These are phyloP conservation scores for Schizochytrium sp. DNA, from an alignment of 108 stramenopile genomes.

Conservation along the genomic window DNA sequence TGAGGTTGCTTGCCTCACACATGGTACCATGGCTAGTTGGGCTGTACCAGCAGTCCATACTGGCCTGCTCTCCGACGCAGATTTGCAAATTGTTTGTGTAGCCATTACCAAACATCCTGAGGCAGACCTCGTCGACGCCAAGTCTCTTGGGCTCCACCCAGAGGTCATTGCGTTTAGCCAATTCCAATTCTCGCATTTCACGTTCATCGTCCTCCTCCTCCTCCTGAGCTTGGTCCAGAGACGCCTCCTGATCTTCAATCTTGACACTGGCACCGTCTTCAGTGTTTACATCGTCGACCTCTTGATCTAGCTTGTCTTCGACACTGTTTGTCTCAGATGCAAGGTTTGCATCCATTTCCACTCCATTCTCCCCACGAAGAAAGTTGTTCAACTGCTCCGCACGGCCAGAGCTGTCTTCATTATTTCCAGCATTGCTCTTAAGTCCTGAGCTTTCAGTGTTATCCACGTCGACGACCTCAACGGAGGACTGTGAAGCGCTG, in stretches of 20 bases:
- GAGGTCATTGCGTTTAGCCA: slow-evolving; percentile 10
- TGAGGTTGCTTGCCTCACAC: slow-evolving; percentile 23
- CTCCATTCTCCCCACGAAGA: too few relatives aligned
- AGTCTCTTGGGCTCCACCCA: slow-evolving; percentile 36
- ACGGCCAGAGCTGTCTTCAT: too few relatives aligned
- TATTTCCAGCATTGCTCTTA: too few relatives aligned
- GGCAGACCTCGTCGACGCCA: slow-evolving; percentile 38
- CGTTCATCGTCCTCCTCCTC: slow-evolving; percentile 31
- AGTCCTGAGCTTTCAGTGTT: too few relatives aligned
- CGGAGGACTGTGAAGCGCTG: too few relatives aligned
- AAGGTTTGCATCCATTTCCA: too few relatives aligned
- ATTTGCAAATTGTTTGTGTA: background rate
- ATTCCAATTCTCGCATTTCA: background rate
- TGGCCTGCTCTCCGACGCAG: slow-evolving; percentile 14
- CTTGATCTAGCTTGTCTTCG: too few relatives aligned
- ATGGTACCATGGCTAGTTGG: slow-evolving; percentile 5
- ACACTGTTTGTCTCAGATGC: too few relatives aligned
- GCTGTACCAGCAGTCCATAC: slow-evolving; percentile 54
- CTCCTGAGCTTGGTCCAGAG: slow-evolving; percentile 20
- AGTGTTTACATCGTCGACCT: slow-evolving; percentile 13
- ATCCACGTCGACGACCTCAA: too few relatives aligned
- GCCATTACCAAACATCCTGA: slow-evolving; percentile 3
- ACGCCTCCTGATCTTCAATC: background rate
- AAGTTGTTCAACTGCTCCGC: too few relatives aligned
- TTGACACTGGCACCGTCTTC: slow-evolving; percentile 15